phyloP scores from a whole-genome alignment of 1,284 basidiomycete species.

The Cryptococcus floricola region DNA sequence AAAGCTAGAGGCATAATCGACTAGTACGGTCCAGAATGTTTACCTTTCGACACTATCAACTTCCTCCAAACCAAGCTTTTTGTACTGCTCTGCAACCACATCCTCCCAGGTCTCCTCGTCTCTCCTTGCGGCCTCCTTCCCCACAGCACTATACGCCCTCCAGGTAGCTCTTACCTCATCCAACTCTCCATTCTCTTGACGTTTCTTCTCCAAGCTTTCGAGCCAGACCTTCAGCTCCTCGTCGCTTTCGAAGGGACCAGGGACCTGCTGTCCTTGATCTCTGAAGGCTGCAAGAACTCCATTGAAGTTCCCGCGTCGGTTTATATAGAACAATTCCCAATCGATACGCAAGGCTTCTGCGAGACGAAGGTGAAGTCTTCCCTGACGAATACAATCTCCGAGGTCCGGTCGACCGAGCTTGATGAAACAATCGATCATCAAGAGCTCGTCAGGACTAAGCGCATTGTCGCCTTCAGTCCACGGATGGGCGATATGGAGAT shows the following conservation, averaged over 20 bases:
- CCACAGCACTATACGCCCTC: neutral
- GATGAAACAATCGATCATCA: conserved; percentile 7
- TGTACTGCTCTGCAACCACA: neutral
- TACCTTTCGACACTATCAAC: too few species aligned
- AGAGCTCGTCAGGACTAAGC: conserved; percentile 1
- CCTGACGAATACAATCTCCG: conserved; percentile 9
- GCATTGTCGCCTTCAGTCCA: neutral
- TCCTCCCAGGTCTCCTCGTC: neutral
- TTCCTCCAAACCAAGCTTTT: too few species aligned
- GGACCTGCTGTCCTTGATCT: neutral
- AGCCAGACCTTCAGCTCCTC: neutral
- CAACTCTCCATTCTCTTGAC: neutral
- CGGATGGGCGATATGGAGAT: conserved; percentile 2
- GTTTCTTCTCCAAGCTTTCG: neutral
- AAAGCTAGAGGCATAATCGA: too few species aligned
- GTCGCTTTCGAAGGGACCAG: neutral
- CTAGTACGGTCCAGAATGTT: too few species aligned
- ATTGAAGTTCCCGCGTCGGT: too few species aligned
- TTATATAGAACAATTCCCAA: too few species aligned
- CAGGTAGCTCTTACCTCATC: neutral
- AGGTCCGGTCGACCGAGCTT: conserved; percentile 12
- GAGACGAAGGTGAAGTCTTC: conserved; percentile 13
- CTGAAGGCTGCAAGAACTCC: neutral
- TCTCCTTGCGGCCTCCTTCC: neutral
- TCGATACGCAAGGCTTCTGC: too few species aligned